A percentile compares a stretch with the other conserved stretches of the same genome.
These are phyloP conservation scores for Phytophthora melonis DNA, from an alignment of 352 stramenopile genomes.

Conservation along the genomic window DNA sequence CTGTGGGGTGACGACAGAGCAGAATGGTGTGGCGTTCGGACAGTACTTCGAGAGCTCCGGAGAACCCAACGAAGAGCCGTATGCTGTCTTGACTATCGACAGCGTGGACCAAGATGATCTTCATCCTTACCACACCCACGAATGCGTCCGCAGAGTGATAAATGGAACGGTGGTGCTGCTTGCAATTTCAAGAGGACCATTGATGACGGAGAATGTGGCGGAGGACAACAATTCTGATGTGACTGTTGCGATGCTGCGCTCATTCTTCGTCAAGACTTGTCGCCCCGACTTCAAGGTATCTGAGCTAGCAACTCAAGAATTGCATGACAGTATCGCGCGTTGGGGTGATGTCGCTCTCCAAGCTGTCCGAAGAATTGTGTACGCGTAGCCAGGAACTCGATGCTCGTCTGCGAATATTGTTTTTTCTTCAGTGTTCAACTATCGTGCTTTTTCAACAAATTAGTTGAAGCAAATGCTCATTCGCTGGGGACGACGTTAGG, in stretches of 20 bases:
- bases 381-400: conserved; percentile 1
- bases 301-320: conserved; percentile 4
- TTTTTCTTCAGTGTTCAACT: too few species aligned
- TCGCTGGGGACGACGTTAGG: too few species aligned
- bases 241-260: conserved; percentile 21
- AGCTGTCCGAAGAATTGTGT: conserved; percentile 23
- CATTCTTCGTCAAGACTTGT: conserved; percentile 19
- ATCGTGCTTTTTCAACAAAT: too few species aligned
- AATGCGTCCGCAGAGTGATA: conserved; percentile 36
- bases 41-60: conserved; percentile 23
- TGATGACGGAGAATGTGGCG: neutral
- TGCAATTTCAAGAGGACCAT: neutral
- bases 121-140: conserved; percentile 44
- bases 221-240: conserved; percentile 17
- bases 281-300: conserved; percentile 25
- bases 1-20: conserved; percentile 35
- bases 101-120: conserved; percentile 51
- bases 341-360: conserved; percentile 24
- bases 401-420: too few species aligned
- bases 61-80: too few species aligned
- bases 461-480: too few species aligned
- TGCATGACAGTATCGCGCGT: conserved; percentile 9
- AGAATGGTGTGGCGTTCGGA: conserved; percentile 40
- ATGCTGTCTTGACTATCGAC: conserved; percentile 33
- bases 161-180: conserved; percentile 25